A percentile compares a stretch with the other conserved stretches of the same genome.
Conservation (phyloP, 768 basidiomycete species). For the Mycena sanguinolenta region DNA sequence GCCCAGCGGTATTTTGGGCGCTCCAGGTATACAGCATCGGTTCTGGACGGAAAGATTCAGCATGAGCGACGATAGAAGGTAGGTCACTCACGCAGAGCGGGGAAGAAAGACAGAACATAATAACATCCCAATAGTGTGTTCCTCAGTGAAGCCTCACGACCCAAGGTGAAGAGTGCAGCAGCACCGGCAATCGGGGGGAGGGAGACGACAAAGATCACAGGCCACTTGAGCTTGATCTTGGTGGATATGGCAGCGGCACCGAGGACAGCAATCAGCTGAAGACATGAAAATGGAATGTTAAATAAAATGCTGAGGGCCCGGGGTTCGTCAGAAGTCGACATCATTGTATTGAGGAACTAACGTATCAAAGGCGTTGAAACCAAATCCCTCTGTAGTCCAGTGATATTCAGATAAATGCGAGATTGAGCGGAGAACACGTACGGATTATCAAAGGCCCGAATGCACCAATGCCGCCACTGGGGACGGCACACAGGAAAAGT, state of each 20-base stretch:
- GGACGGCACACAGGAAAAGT: constrained; percentile 57
- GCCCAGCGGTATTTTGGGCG: constrained; percentile 56
- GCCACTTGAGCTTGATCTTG: constrained; percentile 55
- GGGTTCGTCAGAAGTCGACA: not conserved
- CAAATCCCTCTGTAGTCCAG: constrained; percentile 50
- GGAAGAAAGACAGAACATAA: constrained; percentile 55
- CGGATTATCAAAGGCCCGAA: constrained; percentile 62
- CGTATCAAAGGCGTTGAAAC: constrained; percentile 55
- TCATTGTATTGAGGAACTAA: not conserved
- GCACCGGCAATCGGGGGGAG: constrained; percentile 56
- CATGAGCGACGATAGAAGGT: not conserved
- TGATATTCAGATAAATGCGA: not conserved
- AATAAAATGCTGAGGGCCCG: constrained; percentile 56
- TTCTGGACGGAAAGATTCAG: constrained; percentile 38
- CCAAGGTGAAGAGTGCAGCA: constrained; percentile 48
- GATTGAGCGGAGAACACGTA: constrained; percentile 34
- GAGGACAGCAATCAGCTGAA: constrained; percentile 57
- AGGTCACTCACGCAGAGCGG: constrained; percentile 46
- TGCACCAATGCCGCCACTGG: constrained; percentile 56
- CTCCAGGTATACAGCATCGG: constrained; percentile 59
- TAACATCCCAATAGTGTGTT: constrained; percentile 53
- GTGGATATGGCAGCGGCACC: constrained; percentile 51
- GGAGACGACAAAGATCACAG: constrained; percentile 52
- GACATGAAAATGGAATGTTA: constrained; percentile 60
- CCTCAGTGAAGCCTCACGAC: constrained; percentile 45